phyloP scores from a whole-genome alignment of 2,329 filamentous ascomycete genomes.

The Aspergillus brasiliensis region DNA sequence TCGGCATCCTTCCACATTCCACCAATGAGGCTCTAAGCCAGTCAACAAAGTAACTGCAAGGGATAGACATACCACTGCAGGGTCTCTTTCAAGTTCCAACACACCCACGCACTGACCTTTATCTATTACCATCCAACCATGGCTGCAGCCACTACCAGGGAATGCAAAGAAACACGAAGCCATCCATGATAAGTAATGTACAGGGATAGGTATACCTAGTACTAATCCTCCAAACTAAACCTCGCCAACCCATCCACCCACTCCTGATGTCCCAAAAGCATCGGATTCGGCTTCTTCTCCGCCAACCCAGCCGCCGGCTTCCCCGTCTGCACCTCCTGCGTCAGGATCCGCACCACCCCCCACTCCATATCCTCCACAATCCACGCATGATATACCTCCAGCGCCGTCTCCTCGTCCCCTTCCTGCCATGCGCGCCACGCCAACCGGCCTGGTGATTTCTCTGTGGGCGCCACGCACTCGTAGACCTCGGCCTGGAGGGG shows the following conservation, averaged over 20 bases:
- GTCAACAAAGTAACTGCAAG: too few species aligned
- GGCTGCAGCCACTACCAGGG: neutral
- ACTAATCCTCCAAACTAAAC: conserved; percentile 48
- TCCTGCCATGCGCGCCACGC: conserved; percentile 9
- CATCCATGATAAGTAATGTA: neutral
- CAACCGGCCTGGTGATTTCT: neutral
- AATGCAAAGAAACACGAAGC: neutral
- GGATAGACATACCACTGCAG: too few species aligned
- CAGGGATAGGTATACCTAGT: neutral
- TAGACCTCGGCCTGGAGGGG: neutral
- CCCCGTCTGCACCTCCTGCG: conserved; percentile 10
- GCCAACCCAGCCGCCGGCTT: conserved; percentile 8
- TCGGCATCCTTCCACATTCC: neutral
- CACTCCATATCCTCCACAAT: conserved; percentile 8
- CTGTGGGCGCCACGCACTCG: conserved; percentile 3
- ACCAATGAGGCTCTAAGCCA: too few species aligned
- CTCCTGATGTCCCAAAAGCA: conserved; percentile 10
- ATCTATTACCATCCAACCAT: neutral
- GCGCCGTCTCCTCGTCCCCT: conserved; percentile 8
- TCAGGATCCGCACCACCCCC: conserved; percentile 6
- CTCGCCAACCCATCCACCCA: conserved; percentile 8
- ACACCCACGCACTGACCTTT: too few species aligned
- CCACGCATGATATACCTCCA: conserved; percentile 12
- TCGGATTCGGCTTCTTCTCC: conserved; percentile 6
- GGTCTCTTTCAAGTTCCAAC: too few species aligned